Evolutionary conservation across 2,329 filamentous ascomycete species (phyloP), one percentile per base, ranked within the genome.

Genomic region (Juglanconis oblonga): DNA sequence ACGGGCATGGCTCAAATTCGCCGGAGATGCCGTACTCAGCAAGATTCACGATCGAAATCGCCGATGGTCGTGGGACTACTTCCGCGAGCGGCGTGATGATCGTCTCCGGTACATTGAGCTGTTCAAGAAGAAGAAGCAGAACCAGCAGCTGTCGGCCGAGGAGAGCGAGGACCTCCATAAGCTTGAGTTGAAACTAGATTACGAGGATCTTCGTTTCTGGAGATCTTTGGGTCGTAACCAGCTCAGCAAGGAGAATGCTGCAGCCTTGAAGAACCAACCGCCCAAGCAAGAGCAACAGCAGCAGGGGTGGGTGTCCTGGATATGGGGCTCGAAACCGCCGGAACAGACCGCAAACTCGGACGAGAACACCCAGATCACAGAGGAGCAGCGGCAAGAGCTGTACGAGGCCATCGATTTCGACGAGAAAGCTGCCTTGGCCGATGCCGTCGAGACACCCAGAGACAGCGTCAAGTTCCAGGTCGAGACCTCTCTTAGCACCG

Each of bases 341-440:
- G 75, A 84, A 54, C 81, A 88, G 54, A 77, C 76, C 8, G 75
- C 73, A 54, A 83, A 90, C 45, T 81, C 90, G 49, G 81, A 87
- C 4, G 89, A 96, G 66, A 90, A 93, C 64, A 91, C 88, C 0
- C 86, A 92, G 62, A 96, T 99, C 82, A 96, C 91, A 0, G 95
- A 99, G 63, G 88, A 98, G 73, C 93, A 99, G 72, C 88, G 94
- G 47, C 92, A 98, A 72, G 94, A 99, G 74, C 83, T 99, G 9
- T 99, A 98, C 73, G 89, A 96, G 67, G 96, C 92, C 53, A 99
- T 99, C 68, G 95, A 98, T 69, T 99, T 94, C 88, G 91, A 99
- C 64, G 95, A 99, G 74, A 98, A 97, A 79, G 88, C 93, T 62
- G 91, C 90, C 2, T 82, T 99, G 44, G 83, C 92, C 0, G 92